phyloP scores from a whole-genome alignment of 768 basidiomycete species.

The Auricularia cornea region DNA sequence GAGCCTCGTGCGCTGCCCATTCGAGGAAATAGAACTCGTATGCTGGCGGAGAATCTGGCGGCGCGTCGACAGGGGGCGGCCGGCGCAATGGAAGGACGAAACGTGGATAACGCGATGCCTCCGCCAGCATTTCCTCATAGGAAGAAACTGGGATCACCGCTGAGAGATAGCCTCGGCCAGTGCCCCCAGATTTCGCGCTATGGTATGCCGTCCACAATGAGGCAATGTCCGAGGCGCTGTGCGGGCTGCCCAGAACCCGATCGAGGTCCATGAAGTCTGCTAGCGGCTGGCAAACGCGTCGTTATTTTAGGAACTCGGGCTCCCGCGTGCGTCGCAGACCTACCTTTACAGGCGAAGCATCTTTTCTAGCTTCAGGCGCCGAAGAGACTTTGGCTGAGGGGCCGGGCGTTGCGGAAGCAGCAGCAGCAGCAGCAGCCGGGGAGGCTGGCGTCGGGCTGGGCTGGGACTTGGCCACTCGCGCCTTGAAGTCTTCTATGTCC shows the following conservation, averaged over 20 bases:
- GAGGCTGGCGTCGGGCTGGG: constrained; percentile 22
- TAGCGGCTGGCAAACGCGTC: constrained; percentile 51
- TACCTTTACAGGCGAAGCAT: constrained; percentile 62
- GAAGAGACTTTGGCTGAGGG: background rate
- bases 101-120: constrained; percentile 58
- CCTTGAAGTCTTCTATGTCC: constrained; percentile 30
- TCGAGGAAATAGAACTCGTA: constrained; percentile 80
- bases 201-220: constrained; percentile 89
- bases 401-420: background rate
- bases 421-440: constrained; percentile 22
- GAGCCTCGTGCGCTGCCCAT: constrained; percentile 78
- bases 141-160: constrained; percentile 67
- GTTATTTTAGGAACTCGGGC: background rate
- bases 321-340: constrained; percentile 12
- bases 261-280: constrained; percentile 71
- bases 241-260: constrained; percentile 55
- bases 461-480: constrained; percentile 26
- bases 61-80: constrained; percentile 10
- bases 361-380: constrained; percentile 31
- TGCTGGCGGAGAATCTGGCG: constrained; percentile 18
- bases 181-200: constrained; percentile 65
- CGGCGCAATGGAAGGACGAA: constrained; percentile 82
- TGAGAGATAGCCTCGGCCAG: constrained; percentile 77
- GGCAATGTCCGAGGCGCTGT: constrained; percentile 65
- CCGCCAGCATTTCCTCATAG: constrained; percentile 60